Conservation (phyloP, 192 early-diverging fungal species). For the Linnemannia exigua region DNA sequence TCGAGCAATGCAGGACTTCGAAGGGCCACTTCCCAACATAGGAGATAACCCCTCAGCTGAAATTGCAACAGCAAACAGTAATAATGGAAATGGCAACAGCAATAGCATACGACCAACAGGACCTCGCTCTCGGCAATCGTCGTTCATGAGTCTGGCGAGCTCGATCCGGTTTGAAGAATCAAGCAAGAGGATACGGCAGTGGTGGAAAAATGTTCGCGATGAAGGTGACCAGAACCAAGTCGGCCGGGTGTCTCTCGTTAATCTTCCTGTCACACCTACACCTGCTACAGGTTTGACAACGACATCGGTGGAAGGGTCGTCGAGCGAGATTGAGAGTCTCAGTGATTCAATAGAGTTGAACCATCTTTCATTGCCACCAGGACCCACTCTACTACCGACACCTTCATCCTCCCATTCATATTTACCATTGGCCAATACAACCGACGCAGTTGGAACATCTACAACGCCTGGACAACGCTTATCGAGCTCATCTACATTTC, state of each 20-base stretch:
- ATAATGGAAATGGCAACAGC: too few species aligned
- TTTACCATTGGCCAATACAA: neutral
- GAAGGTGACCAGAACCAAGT: conserved; percentile 11
- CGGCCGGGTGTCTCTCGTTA: conserved; percentile 7
- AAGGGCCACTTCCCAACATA: neutral
- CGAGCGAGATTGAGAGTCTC: neutral
- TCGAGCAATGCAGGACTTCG: conserved; percentile 5
- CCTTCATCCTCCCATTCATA: neutral
- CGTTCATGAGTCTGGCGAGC: conserved; percentile 18
- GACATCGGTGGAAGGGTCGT: too few species aligned
- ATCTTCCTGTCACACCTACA: neutral
- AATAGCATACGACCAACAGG: neutral
- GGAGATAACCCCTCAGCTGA: neutral
- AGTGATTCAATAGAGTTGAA: neutral
- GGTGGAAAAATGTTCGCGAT: conserved; percentile 33
- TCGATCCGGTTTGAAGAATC: conserved; percentile 20
- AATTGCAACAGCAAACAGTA: neutral
- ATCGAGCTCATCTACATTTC: neutral
- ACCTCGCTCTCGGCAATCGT: conserved; percentile 9
- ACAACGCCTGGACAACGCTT: neutral
- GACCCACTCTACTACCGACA: neutral
- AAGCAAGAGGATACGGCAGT: conserved; percentile 19
- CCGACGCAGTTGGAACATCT: neutral
- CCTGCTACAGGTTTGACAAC: neutral
- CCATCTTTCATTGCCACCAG: neutral